Percentiles rank a stretch among this genome's conserved stretches.
phyloP scores from a whole-genome alignment of 164 flowering plant genomes.

The Kingdonia uniflora region DNA sequence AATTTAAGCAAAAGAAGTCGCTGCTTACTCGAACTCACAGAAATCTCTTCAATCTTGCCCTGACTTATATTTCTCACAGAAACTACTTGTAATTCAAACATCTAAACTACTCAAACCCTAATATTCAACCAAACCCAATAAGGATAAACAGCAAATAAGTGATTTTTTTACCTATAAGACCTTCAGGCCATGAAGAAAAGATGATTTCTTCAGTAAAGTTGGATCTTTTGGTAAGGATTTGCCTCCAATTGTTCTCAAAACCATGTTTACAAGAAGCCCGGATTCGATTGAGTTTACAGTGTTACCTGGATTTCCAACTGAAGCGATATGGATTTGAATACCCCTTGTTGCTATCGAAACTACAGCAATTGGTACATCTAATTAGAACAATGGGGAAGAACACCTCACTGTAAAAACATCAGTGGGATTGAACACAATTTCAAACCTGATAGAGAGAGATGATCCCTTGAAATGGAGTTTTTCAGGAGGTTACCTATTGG shows the following conservation, averaged over 20 bases:
- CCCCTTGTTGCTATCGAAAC: no score
- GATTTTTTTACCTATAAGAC: conserved; percentile 14
- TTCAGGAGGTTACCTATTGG: no score
- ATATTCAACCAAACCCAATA: background rate
- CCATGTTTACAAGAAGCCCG: conserved; percentile 59
- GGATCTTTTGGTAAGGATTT: conserved; percentile 68
- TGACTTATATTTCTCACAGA: conserved; percentile 56
- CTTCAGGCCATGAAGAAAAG: no score
- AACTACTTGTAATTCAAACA: conserved; percentile 33
- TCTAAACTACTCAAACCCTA: background rate
- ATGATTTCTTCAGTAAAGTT: no score
- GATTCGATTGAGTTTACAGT: conserved; percentile 42
- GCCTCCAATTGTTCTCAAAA: conserved; percentile 57
- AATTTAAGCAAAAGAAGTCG: conserved; percentile 54
- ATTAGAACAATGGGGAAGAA: no score
- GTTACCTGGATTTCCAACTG: conserved; percentile 13
- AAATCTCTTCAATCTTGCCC: conserved; percentile 37
- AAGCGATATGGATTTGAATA: conserved; percentile 22
- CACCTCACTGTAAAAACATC: no score
- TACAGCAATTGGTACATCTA: no score
- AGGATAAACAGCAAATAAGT: background rate
- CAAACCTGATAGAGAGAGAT: no score
- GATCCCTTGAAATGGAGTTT: no score
- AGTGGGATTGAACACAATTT: no score
- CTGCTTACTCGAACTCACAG: conserved; percentile 23